phyloP scores from a whole-genome alignment of 2,329 filamentous ascomycete species.

The Fusarium poae region DNA sequence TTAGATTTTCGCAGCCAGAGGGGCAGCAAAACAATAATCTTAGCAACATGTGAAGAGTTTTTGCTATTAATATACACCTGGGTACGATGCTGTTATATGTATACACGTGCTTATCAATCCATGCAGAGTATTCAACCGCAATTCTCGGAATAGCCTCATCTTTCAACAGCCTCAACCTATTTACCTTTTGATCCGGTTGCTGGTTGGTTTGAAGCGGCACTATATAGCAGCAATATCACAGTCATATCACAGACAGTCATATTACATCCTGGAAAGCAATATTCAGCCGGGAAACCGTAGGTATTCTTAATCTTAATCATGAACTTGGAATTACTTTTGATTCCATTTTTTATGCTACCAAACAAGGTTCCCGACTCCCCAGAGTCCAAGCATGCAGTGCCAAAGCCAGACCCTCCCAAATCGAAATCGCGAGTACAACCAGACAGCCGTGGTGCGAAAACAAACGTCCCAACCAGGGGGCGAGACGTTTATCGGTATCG shows the following conservation, averaged over 20 bases:
- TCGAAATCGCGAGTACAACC: slow-evolving; percentile 39
- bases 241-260: slow-evolving; percentile 9
- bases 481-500: slow-evolving; percentile 82
- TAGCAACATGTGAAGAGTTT: neutral
- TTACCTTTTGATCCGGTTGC: neutral
- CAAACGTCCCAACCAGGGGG: slow-evolving; percentile 23
- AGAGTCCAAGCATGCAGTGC: slow-evolving; percentile 52
- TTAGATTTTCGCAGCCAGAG: neutral
- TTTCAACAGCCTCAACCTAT: no score
- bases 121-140: no score
- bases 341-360: slow-evolving; percentile 52
- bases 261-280: slow-evolving; percentile 7
- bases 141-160: no score
- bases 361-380: slow-evolving; percentile 51
- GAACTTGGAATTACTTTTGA: slow-evolving; percentile 50
- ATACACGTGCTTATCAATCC: no score
- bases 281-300: slow-evolving; percentile 43
- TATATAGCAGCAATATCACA: neutral
- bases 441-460: slow-evolving; percentile 28
- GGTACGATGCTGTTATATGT: no score
- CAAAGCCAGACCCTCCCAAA: slow-evolving; percentile 51
- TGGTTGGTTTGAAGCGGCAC: fast-evolving
- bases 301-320: slow-evolving; percentile 44
- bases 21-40: neutral
- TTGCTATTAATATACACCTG: no score